These are phyloP conservation scores for Coemansia sp. DNA, from an alignment of 192 early-diverging fungal species.

Conservation along the genomic window DNA sequence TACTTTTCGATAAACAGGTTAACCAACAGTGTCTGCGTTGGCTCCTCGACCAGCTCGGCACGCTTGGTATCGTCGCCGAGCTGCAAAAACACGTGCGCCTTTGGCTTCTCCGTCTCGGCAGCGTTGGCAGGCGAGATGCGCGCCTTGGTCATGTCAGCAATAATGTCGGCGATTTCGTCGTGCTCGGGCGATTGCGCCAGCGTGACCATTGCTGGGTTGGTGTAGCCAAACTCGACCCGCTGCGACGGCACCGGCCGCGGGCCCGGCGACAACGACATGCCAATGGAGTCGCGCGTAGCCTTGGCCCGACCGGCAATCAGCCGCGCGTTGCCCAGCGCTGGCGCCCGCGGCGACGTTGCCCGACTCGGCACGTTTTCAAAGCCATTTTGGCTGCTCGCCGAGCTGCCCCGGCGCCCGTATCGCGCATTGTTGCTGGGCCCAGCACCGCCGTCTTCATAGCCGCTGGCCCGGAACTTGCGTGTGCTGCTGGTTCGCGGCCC, in stretches of 20 bases:
- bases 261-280: slow-evolving; percentile 5
- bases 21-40: slow-evolving; percentile 56
- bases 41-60: slow-evolving; percentile 50
- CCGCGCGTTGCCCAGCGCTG: slow-evolving; percentile 3
- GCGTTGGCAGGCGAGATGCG: slow-evolving; percentile 12
- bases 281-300: slow-evolving; percentile 6
- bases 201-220: slow-evolving; percentile 15
- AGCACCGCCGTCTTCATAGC: slow-evolving; percentile 15
- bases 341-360: not conserved
- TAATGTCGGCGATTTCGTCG: slow-evolving; percentile 48
- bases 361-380: not conserved
- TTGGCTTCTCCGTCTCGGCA: slow-evolving; percentile 3
- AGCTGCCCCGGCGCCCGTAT: slow-evolving; percentile 4
- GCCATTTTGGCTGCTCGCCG: slow-evolving; percentile 8
- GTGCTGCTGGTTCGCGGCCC: slow-evolving; percentile 1
- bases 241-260: slow-evolving; percentile 20
- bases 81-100: slow-evolving; percentile 54
- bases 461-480: slow-evolving; percentile 14
- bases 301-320: slow-evolving; percentile 7
- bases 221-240: slow-evolving; percentile 39
- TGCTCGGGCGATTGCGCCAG: slow-evolving; percentile 16
- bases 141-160: slow-evolving; percentile 45
- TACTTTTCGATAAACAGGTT: slow-evolving; percentile 76
- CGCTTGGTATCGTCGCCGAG: slow-evolving; percentile 62
- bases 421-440: slow-evolving; percentile 4